Conservation (phyloP, 1,284 basidiomycete genomes). For the Austroboletus niveus region DNA sequence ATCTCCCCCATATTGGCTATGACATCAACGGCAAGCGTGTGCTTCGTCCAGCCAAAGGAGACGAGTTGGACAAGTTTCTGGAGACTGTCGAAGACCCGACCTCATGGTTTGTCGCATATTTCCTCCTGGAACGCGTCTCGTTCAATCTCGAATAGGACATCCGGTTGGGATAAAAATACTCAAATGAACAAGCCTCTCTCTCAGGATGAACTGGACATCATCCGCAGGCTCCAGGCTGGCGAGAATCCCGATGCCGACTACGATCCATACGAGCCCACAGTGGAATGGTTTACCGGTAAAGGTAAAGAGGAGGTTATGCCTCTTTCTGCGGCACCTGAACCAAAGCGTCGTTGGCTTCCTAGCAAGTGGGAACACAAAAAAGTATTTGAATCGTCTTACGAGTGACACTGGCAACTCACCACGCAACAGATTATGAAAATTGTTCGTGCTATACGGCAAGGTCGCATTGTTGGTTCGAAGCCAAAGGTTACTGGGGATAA, state of each 20-base stretch:
- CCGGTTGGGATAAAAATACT: slow-evolving; percentile 87
- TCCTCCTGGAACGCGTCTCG: slow-evolving; percentile 1
- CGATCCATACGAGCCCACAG: slow-evolving; percentile 89
- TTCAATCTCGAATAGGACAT: slow-evolving; percentile 61
- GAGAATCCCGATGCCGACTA: slow-evolving; percentile 92
- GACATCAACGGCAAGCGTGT: slow-evolving; percentile 94
- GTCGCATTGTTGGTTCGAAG: slow-evolving; percentile 89
- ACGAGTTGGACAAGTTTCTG: slow-evolving; percentile 97
- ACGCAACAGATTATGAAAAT: slow-evolving; percentile 92
- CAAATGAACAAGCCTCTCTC: slow-evolving; percentile 88
- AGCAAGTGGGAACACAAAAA: slow-evolving; percentile 99
- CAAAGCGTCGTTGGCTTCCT: slow-evolving; percentile 94
- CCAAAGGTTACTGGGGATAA: slow-evolving; percentile 71
- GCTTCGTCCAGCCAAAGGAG: slow-evolving; percentile 90
- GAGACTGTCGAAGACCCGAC: slow-evolving; percentile 91
- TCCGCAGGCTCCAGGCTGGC: slow-evolving; percentile 82
- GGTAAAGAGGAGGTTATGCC: slow-evolving; percentile 95
- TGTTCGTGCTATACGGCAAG: slow-evolving; percentile 95
- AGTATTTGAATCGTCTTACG: slow-evolving; percentile 43
- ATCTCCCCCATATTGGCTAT: slow-evolving; percentile 99
- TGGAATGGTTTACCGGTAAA: slow-evolving; percentile 97
- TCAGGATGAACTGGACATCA: slow-evolving; percentile 93
- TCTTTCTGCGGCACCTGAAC: slow-evolving; percentile 87
- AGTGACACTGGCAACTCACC: slow-evolving; percentile 9
- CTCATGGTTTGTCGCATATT: slow-evolving; percentile 63